Evolutionary conservation across 75 land plant species (phyloP).

Genomic region (Sequoia sempervirens): DNA sequence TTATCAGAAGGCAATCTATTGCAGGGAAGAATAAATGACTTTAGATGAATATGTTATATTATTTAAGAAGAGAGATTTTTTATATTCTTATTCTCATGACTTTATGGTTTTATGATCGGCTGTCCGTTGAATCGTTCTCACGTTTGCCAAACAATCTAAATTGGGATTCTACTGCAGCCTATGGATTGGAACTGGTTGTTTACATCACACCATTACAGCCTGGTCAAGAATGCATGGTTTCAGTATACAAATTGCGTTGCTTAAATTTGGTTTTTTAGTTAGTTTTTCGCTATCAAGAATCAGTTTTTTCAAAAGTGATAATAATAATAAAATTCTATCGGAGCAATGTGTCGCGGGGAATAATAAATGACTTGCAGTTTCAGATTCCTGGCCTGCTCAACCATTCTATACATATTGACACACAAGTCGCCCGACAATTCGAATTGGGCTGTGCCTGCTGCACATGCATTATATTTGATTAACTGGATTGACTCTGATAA

Average conservation of each 20-base stretch:
- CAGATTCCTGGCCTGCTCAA: background rate
- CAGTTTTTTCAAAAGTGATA: no score
- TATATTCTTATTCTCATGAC: no score
- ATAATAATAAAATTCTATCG: no score
- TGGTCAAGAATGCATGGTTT: background rate
- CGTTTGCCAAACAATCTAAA: background rate
- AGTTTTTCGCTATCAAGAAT: background rate
- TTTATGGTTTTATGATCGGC: no score
- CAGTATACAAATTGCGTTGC: no score
- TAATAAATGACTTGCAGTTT: background rate
- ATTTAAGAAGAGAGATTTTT: no score
- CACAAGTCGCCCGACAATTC: background rate
- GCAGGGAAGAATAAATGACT: no score
- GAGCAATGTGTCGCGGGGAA: background rate
- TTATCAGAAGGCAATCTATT: no score
- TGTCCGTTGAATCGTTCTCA: background rate
- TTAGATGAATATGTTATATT: no score
- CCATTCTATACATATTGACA: background rate
- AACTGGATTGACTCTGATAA: background rate
- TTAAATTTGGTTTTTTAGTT: background rate
- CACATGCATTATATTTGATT: background rate
- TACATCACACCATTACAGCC: background rate
- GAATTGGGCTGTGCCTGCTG: background rate
- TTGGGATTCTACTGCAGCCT: background rate
- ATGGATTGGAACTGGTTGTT: background rate